Evolutionary conservation across 148 eudicot species (phyloP).

Genomic region (Beta vulgaris): DNA sequence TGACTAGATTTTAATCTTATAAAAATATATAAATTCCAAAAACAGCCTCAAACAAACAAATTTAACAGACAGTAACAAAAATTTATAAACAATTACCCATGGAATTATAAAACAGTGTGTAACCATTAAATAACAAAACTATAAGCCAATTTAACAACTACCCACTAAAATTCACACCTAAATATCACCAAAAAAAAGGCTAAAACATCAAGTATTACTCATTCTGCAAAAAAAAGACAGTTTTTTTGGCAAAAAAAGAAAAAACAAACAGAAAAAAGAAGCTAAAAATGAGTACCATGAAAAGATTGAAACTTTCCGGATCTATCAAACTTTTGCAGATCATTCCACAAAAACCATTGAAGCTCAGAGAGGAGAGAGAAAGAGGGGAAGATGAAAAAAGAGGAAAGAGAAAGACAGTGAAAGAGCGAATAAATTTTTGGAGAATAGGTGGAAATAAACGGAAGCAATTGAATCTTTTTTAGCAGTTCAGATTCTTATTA

Average conservation of each 20-base stretch:
- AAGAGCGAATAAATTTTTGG: background rate
- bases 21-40: no score
- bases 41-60: no score
- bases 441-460: slow-evolving; percentile 12
- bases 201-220: background rate
- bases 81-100: background rate
- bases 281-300: slow-evolving; percentile 4
- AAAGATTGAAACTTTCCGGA: slow-evolving; percentile 23
- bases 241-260: background rate
- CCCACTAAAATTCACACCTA: background rate
- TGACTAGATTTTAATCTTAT: background rate
- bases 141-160: background rate
- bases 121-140: no score
- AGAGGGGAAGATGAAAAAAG: background rate
- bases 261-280: background rate
- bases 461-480: slow-evolving; percentile 24
- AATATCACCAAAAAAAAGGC: background rate
- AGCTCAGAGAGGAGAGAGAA: background rate
- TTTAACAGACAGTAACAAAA: no score
- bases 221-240: no score
- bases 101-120: background rate
- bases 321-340: slow-evolving; percentile 20
- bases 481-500: slow-evolving; percentile 24
- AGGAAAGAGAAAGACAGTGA: background rate
- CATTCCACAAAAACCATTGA: slow-evolving; percentile 20